Percentiles rank a stretch among this genome's conserved stretches.
phyloP scores from a whole-genome alignment of 768 basidiomycete genomes.

The Epithele typhae region DNA sequence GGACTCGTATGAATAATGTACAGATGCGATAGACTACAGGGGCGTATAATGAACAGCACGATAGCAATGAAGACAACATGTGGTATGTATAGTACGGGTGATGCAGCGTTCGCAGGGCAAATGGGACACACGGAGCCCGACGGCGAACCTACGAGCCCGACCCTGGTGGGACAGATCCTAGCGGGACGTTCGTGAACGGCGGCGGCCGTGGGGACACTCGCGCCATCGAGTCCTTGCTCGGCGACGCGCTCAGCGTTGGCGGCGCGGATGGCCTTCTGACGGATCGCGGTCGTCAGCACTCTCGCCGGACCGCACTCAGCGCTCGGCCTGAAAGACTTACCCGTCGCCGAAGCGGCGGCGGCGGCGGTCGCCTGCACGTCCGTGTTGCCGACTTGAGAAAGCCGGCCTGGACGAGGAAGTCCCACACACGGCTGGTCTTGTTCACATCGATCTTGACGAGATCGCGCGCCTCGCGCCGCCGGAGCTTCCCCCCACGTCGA shows the following conservation, averaged over 20 bases:
- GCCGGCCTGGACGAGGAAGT: constrained; percentile 84
- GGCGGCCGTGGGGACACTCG: constrained; percentile 21
- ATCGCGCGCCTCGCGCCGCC: constrained; percentile 83
- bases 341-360: not conserved
- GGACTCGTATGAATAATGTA: constrained; percentile 11
- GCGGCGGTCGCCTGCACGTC: constrained; percentile 13
- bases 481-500: constrained; percentile 81
- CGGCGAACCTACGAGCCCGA: constrained; percentile 2
- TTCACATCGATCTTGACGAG: constrained; percentile 91
- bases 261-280: constrained; percentile 22
- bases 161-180: constrained; percentile 5
- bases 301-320: not conserved
- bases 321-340: not conserved
- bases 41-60: constrained; percentile 16
- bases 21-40: constrained; percentile 17
- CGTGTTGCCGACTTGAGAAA: constrained; percentile 57
- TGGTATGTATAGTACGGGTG: constrained; percentile 1
- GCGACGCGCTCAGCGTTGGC: constrained; percentile 25
- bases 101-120: not conserved
- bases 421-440: constrained; percentile 90
- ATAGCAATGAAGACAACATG: constrained; percentile 14
- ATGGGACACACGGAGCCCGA: not conserved
- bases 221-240: constrained; percentile 25
- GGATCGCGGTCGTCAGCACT: not conserved
- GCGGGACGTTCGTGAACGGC: constrained; percentile 21